Evolutionary conservation across 768 basidiomycete species (phyloP).

Genomic region (Tremella mesenterica): DNA sequence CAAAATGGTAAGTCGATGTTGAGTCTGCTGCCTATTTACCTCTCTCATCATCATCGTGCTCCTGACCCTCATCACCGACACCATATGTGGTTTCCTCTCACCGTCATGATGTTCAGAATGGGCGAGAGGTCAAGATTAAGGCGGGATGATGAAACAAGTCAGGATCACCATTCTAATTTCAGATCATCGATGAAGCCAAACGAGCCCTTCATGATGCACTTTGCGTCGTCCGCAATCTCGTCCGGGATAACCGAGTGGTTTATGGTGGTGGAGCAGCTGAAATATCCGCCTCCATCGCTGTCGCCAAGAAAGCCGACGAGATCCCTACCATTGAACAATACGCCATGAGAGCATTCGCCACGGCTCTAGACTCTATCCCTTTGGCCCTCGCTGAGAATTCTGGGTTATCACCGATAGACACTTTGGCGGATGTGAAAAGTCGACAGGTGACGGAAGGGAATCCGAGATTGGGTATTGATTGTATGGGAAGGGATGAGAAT

Average conservation of each 20-base stretch:
- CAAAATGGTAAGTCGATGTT: constrained; percentile 69
- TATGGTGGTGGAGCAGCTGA: constrained; percentile 98
- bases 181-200: constrained; percentile 99
- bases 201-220: constrained; percentile 95
- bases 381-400: constrained; percentile 97
- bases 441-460: constrained; percentile 79
- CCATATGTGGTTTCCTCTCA: neutral
- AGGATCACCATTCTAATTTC: too few species aligned
- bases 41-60: too few species aligned
- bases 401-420: constrained; percentile 90
- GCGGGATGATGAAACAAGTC: neutral
- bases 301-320: constrained; percentile 91
- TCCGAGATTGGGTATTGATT: constrained; percentile 85
- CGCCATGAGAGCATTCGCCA: constrained; percentile 97
- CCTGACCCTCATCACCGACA: too few species aligned
- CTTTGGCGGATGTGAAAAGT: constrained; percentile 89
- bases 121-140: neutral
- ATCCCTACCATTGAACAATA: constrained; percentile 98
- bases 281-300: constrained; percentile 87
- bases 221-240: constrained; percentile 90
- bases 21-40: too few species aligned
- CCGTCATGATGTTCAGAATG: too few species aligned
- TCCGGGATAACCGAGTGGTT: constrained; percentile 91
- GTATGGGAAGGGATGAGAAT: constrained; percentile 72
- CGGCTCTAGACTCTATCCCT: constrained; percentile 88